These are phyloP conservation scores for Sporothrix globosa DNA, from an alignment of 2,329 filamentous ascomycete genomes.

Conservation along the genomic window DNA sequence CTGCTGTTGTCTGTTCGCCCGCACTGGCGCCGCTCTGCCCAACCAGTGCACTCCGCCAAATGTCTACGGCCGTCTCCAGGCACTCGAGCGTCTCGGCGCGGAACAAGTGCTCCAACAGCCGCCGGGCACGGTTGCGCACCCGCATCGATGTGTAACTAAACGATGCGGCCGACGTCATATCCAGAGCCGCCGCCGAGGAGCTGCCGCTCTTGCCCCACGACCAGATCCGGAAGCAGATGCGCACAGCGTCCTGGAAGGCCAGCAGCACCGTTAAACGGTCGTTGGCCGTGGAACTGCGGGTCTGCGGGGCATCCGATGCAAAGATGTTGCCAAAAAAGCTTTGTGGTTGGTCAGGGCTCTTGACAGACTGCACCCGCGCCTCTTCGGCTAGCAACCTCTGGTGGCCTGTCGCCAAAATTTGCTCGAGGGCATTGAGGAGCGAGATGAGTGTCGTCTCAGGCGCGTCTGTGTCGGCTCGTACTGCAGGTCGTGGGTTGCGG, in stretches of 20 bases:
- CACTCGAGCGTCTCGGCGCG: constrained; percentile 90
- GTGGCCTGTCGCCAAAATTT: constrained; percentile 84
- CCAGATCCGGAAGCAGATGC: constrained; percentile 93
- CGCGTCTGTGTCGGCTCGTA: constrained; percentile 42
- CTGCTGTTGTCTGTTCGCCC: constrained; percentile 41
- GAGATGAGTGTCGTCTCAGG: constrained; percentile 77
- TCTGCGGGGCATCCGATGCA: constrained; percentile 72
- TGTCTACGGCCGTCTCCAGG: constrained; percentile 83
- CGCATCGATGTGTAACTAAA: constrained; percentile 89
- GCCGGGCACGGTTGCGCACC: constrained; percentile 84
- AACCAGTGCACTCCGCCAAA: constrained; percentile 68
- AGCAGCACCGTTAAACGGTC: constrained; percentile 89
- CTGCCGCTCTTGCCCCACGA: constrained; percentile 58
- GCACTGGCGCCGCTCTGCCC: constrained; percentile 36
- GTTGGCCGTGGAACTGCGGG: constrained; percentile 85
- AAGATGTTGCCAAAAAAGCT: constrained; percentile 95
- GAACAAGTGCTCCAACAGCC: constrained; percentile 90
- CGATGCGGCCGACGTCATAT: constrained; percentile 72
- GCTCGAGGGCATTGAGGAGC: constrained; percentile 91
- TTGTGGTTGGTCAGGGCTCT: constrained; percentile 80
- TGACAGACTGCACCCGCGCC: constrained; percentile 66
- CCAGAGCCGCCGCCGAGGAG: constrained; percentile 40
- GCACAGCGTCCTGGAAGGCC: constrained; percentile 95
- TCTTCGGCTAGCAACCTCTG: constrained; percentile 79
- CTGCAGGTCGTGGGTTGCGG: constrained; percentile 37